Evolutionary conservation across 371 early-diverging fungal species (phyloP), one percentile per base, ranked within the genome.

Genomic region (Mortierella sp.): DNA sequence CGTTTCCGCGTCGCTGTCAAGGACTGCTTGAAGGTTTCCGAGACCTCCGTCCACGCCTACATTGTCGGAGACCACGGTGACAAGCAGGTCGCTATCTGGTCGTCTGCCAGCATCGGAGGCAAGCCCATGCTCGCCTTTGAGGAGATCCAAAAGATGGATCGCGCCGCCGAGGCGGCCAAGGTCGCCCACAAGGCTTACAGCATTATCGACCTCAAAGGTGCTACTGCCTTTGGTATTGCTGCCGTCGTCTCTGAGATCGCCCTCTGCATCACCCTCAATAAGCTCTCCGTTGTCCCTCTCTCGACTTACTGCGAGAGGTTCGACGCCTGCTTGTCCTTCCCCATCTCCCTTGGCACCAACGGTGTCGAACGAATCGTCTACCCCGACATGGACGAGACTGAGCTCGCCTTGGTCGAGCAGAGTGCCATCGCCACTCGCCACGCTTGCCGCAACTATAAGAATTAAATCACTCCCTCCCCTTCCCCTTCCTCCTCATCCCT

Each of bases 41-140:
- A 94, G 61, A 91, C 91, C 4, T 93, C 96, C 1, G 90, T 97
- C 40, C 94, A 97, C 77, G 95, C 94, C 2, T 95, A 95, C 79
- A 93, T 96, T 67, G 87, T 97, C 59, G 97, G 97, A 54, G 97
- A 96, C 79, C 97, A 97, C 70, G 97, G 97, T 71, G 96, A 97
- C 83, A 92, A 91, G 34, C 96, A 97, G 88, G 93, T 97, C 69
- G 92, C 95, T 50, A 93, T 93, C 8, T 97, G 97, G 97, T 90
- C 93, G 46, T 88, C 94, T 2, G 96, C 95, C 1, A 88, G 90
- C 0, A 91, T 96, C 48, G 97, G 93, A 34, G 95, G 96, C 28
- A 90, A 92, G 26, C 95, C 95, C 3, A 78, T 97, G 44, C 75
- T 93, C 0, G 81, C 90, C 0, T 93, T 95, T 71, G 93, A 94